Percentiles rank a stretch among this genome's conserved stretches.
Evolutionary conservation across 768 basidiomycete species (phyloP).

Genomic region (Ephemerocybe angulata): DNA sequence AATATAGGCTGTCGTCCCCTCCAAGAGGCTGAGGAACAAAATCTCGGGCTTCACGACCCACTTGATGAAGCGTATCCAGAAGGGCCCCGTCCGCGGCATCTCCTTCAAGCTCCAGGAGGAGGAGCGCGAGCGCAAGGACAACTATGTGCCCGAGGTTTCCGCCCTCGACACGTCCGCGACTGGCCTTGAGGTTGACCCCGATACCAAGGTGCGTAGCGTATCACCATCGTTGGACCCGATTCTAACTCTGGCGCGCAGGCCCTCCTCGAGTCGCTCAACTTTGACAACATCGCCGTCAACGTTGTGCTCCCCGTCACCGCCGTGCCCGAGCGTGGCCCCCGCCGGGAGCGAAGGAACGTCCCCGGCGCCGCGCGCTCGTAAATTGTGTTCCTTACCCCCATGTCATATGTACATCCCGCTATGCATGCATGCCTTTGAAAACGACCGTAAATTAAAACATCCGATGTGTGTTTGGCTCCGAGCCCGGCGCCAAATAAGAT

Average conservation of each 20-base stretch:
- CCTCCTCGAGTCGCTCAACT: conserved; percentile 88
- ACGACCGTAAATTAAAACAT: not conserved
- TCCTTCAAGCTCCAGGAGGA: conserved; percentile 99
- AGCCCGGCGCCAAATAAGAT: not conserved
- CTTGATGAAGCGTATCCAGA: conserved; percentile 99
- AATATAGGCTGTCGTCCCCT: conserved; percentile 85
- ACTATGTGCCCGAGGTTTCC: conserved; percentile 98
- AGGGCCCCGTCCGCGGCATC: conserved; percentile 97
- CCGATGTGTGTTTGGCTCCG: not conserved
- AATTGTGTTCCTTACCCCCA: not conserved
- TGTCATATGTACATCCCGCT: conserved; percentile 1
- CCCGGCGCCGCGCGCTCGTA: conserved; percentile 59
- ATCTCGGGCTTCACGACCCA: conserved; percentile 99
- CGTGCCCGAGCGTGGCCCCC: conserved; percentile 63
- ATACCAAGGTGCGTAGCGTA: conserved; percentile 75
- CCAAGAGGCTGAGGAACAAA: conserved; percentile 99
- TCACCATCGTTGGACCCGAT: not conserved
- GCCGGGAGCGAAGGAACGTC: conserved; percentile 74
- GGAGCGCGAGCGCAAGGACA: conserved; percentile 98
- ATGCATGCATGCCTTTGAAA: not conserved
- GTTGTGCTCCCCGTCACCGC: conserved; percentile 64
- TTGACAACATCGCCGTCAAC: conserved; percentile 82
- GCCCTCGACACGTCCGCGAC: conserved; percentile 78
- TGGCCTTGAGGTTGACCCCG: conserved; percentile 83
- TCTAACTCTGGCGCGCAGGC: conserved; percentile 43